phyloP scores from a whole-genome alignment of 805 yeast species.

The Phaffomyces thermotolerans region DNA sequence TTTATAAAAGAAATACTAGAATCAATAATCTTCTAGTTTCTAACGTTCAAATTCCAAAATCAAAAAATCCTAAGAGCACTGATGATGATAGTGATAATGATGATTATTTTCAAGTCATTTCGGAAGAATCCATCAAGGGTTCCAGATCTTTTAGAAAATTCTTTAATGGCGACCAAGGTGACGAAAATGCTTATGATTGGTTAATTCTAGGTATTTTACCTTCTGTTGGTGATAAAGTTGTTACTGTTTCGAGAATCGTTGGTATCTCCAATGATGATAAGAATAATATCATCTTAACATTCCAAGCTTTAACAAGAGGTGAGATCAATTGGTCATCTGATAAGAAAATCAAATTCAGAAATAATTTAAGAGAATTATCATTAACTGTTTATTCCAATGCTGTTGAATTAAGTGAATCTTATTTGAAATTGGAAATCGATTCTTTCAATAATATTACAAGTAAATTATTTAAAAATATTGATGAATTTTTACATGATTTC shows the following conservation, averaged over 20 bases:
- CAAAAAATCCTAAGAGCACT: neutral
- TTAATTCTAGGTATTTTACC: constrained; percentile 20
- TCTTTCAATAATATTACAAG: constrained; percentile 7
- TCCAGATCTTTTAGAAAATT: constrained; percentile 16
- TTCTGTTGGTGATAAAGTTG: constrained; percentile 24
- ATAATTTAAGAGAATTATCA: constrained; percentile 8
- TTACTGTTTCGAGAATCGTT: constrained; percentile 36
- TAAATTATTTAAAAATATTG: constrained; percentile 22
- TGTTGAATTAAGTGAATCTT: constrained; percentile 10
- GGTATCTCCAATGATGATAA: constrained; percentile 36
- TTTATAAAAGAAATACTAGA: constrained; percentile 25
- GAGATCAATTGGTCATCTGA: constrained; percentile 6
- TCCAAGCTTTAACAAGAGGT: constrained; percentile 46
- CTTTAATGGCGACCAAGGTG: constrained; percentile 16
- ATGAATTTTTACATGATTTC: constrained; percentile 29
- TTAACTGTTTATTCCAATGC: constrained; percentile 14
- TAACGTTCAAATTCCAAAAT: constrained; percentile 4
- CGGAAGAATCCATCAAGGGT: constrained; percentile 13
- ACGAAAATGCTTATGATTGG: constrained; percentile 21
- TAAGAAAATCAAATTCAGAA: constrained; percentile 5
- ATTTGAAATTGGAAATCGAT: constrained; percentile 8
- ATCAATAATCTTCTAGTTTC: constrained; percentile 20
- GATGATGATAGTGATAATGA: neutral
- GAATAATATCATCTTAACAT: constrained; percentile 36
- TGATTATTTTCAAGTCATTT: constrained; percentile 1